These are phyloP conservation scores for Paxillus ammoniavirescens DNA, from an alignment of 768 basidiomycete genomes.

Conservation along the genomic window DNA sequence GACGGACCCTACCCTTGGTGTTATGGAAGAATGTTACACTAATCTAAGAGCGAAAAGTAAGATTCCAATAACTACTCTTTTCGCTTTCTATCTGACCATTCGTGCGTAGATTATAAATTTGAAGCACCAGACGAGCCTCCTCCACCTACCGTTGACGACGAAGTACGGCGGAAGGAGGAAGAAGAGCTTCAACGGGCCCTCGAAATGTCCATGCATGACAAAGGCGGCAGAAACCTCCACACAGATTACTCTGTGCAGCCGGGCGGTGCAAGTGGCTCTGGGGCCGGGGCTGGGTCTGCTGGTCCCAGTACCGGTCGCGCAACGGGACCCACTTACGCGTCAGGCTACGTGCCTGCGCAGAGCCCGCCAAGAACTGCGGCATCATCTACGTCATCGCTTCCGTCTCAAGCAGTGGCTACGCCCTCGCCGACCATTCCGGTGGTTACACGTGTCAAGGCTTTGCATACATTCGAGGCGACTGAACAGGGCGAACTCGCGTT, in stretches of 20 bases:
- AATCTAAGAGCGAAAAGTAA: constrained; percentile 79
- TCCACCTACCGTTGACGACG: constrained; percentile 74
- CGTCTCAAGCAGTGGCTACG: constrained; percentile 16
- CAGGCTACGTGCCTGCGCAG: constrained; percentile 59
- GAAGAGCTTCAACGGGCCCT: constrained; percentile 92
- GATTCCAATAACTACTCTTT: constrained; percentile 7
- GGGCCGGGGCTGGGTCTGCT: constrained; percentile 7
- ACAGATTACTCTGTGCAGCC: constrained; percentile 40
- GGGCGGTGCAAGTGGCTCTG: constrained; percentile 36
- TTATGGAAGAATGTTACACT: constrained; percentile 91
- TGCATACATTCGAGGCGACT: constrained; percentile 86
- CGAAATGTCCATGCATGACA: constrained; percentile 91
- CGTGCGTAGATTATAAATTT: constrained; percentile 64
- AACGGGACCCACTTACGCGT: constrained; percentile 40
- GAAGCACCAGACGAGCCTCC: constrained; percentile 58
- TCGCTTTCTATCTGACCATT: constrained; percentile 10
- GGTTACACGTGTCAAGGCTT: constrained; percentile 81
- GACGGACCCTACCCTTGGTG: constrained; percentile 71
- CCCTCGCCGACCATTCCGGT: constrained; percentile 32
- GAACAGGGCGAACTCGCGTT: constrained; percentile 91
- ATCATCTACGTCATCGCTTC: constrained; percentile 28
- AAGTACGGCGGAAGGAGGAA: constrained; percentile 80
- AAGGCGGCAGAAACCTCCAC: constrained; percentile 72
- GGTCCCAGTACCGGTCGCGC: constrained; percentile 22
- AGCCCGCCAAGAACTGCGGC: constrained; percentile 38